These are phyloP conservation scores for Didymella exigua DNA, from an alignment of 2,329 filamentous ascomycete genomes.

Conservation along the genomic window DNA sequence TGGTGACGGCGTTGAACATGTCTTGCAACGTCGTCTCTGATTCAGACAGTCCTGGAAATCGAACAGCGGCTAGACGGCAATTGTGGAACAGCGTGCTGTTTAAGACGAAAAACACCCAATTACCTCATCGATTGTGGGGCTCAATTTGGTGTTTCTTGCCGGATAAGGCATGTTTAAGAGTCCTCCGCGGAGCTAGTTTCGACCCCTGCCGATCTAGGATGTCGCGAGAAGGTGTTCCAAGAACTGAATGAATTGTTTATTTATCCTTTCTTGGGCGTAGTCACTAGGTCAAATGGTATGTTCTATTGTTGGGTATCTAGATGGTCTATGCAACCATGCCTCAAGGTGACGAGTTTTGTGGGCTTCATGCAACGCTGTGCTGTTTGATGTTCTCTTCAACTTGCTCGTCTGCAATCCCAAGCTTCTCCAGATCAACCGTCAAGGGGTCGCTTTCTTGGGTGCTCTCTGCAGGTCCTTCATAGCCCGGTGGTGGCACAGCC, in stretches of 20 bases:
- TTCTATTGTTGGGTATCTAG: constrained; percentile 7
- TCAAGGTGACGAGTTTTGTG: background rate
- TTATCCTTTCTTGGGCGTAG: background rate
- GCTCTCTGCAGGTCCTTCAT: constrained; percentile 72
- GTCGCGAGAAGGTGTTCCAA: background rate
- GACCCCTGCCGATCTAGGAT: background rate
- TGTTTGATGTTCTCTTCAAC: background rate
- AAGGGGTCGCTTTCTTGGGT: constrained; percentile 56
- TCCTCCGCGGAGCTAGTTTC: constrained; percentile 3
- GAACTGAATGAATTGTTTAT: background rate
- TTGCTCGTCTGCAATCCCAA: constrained; percentile 44
- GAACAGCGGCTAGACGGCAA: constrained; percentile 28
- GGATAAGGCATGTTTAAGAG: constrained; percentile 20
- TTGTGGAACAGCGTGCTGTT: background rate
- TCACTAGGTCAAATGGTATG: background rate
- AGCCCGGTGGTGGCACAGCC: constrained; percentile 79
- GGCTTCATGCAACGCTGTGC: background rate
- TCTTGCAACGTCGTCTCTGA: background rate
- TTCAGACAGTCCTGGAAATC: constrained; percentile 3
- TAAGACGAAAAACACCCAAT: background rate
- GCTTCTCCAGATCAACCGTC: constrained; percentile 51
- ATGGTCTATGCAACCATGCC: background rate
- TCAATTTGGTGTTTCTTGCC: constrained; percentile 23
- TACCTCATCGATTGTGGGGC: constrained; percentile 16
- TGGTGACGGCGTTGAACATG: background rate